Evolutionary conservation across 2,329 filamentous ascomycete species (phyloP).

Genomic region (Escovopsis sp.): DNA sequence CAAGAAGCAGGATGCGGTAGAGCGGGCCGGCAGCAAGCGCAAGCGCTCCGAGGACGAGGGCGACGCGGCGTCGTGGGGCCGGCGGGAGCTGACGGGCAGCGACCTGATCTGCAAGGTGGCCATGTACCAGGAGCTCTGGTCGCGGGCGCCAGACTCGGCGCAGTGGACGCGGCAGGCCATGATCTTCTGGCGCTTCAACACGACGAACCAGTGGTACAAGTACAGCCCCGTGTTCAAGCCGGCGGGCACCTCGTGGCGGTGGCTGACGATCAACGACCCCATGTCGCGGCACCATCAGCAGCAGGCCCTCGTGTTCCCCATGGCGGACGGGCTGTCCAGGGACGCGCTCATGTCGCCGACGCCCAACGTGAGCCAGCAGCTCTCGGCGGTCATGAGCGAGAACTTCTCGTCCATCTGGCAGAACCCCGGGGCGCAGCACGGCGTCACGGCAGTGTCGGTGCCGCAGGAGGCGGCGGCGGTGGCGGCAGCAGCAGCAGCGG

Average conservation of each 20-base stretch:
- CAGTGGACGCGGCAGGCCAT: constrained; percentile 44
- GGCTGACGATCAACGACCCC: constrained; percentile 45
- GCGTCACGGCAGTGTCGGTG: too few species aligned
- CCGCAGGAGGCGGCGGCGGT: too few species aligned
- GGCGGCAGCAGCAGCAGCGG: too few species aligned
- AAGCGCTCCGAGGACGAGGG: constrained; percentile 27
- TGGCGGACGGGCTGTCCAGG: constrained; percentile 15
- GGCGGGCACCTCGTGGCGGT: constrained; percentile 44
- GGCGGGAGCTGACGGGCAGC: constrained; percentile 31
- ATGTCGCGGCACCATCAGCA: constrained; percentile 44
- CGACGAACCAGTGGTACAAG: constrained; percentile 36
- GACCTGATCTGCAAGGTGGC: constrained; percentile 45
- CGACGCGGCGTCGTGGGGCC: constrained; percentile 24
- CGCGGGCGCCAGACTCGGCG: constrained; percentile 29
- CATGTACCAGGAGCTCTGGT: constrained; percentile 55
- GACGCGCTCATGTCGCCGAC: constrained; percentile 40
- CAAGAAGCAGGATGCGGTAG: constrained; percentile 20
- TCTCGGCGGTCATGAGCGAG: constrained; percentile 42
- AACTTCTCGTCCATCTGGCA: constrained; percentile 38
- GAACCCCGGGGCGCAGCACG: constrained; percentile 8
- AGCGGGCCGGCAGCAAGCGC: constrained; percentile 22
- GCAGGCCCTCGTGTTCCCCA: constrained; percentile 25
- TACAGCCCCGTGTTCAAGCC: constrained; percentile 33
- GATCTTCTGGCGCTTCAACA: constrained; percentile 48
- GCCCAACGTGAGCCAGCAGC: constrained; percentile 33